These are phyloP conservation scores for Solanum neorickii DNA, from an alignment of 257 asterid genomes.

Conservation along the genomic window DNA sequence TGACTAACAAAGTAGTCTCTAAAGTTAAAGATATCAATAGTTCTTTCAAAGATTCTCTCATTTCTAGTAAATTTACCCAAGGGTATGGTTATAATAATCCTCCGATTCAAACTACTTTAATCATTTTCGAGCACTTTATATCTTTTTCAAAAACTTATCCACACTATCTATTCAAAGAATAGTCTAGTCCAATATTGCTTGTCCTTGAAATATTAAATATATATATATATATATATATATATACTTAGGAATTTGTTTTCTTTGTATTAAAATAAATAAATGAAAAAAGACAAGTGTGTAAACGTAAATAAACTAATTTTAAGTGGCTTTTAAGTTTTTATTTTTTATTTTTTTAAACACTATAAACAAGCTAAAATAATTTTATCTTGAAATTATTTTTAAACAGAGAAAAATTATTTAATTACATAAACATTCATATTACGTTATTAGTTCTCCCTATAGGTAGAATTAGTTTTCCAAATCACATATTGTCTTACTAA, in stretches of 20 bases:
- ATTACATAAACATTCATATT: not conserved
- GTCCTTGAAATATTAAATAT: not conserved
- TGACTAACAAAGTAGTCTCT: not conserved
- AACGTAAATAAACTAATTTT: too few relatives aligned
- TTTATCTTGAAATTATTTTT: not conserved
- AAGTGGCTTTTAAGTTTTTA: not conserved
- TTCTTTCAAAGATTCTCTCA: not conserved
- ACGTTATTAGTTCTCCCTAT: too few relatives aligned
- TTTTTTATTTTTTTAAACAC: not conserved
- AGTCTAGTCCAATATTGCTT: not conserved
- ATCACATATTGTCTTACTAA: not conserved
- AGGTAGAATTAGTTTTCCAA: too few relatives aligned
- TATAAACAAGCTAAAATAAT: not conserved
- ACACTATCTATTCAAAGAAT: not conserved
- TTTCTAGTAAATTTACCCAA: too few relatives aligned
- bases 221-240: too few relatives aligned
- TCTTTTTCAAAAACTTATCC: too few relatives aligned
- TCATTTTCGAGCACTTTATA: too few relatives aligned
- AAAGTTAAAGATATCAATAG: not conserved
- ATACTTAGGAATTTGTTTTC: not conserved
- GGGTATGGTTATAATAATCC: too few relatives aligned
- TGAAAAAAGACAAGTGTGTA: not conserved
- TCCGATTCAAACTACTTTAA: too few relatives aligned
- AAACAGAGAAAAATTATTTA: too few relatives aligned
- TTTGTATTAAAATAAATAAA: not conserved